These are phyloP conservation scores for Venturia aucupariae DNA, from an alignment of 2,329 filamentous ascomycete species.

Conservation along the genomic window DNA sequence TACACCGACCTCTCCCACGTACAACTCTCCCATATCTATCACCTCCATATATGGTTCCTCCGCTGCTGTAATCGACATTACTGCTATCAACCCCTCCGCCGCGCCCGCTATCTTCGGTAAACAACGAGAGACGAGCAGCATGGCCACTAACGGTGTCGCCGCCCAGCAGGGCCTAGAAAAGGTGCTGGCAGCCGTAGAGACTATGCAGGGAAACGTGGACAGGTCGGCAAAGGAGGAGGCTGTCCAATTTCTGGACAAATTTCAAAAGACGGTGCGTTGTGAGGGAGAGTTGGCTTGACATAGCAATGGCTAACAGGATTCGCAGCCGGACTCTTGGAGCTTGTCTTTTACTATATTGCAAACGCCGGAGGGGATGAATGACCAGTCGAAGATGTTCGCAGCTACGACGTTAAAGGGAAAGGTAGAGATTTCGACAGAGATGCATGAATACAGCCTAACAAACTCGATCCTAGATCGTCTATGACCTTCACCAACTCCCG, in stretches of 20 bases:
- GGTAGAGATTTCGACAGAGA: constrained; percentile 44
- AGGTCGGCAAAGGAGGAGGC: constrained; percentile 78
- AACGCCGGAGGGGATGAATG: constrained; percentile 55
- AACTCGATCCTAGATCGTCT: constrained; percentile 85
- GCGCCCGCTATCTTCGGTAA: constrained; percentile 5
- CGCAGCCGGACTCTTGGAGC: constrained; percentile 80
- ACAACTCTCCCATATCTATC: neutral
- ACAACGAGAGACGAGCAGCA: constrained; percentile 30
- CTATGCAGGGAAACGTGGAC: constrained; percentile 74
- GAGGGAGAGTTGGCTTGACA: neutral
- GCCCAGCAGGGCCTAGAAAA: constrained; percentile 67
- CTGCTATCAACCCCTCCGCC: constrained; percentile 1
- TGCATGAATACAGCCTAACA: constrained; percentile 9
- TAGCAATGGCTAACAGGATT: constrained; percentile 16
- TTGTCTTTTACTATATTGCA: constrained; percentile 80
- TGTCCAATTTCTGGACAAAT: constrained; percentile 83
- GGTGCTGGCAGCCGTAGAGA: constrained; percentile 78
- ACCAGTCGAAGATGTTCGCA: constrained; percentile 87
- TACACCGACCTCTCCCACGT: neutral
- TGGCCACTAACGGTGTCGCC: constrained; percentile 59
- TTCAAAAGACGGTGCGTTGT: constrained; percentile 87
- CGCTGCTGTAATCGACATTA: neutral
- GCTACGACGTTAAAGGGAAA: constrained; percentile 97
- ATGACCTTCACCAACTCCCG: constrained; percentile 85
- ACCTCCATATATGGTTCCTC: neutral